Conservation (phyloP, 495 filamentous ascomycete genomes). For the Evernia prunastri region DNA sequence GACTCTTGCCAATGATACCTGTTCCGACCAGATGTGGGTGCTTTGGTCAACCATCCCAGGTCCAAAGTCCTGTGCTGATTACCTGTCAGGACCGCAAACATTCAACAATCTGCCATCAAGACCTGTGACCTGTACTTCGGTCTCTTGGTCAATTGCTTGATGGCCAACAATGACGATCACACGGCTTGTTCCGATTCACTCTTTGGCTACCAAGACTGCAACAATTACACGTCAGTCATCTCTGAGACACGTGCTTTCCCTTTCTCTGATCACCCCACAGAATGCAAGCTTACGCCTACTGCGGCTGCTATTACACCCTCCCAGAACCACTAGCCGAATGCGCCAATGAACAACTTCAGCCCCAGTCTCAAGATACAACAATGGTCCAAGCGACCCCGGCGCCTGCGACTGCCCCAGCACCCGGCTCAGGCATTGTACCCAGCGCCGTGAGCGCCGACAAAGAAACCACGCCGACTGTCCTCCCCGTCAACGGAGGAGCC, state of each 20-base stretch:
- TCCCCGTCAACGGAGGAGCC: not conserved
- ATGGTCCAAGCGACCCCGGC: not conserved
- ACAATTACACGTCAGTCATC: slow-evolving; percentile 21
- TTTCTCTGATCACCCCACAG: slow-evolving; percentile 7
- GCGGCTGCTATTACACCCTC: slow-evolving; percentile 18
- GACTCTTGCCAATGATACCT: slow-evolving; percentile 13
- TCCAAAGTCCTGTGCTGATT: slow-evolving; percentile 6
- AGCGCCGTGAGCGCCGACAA: not conserved
- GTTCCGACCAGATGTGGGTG: slow-evolving; percentile 19
- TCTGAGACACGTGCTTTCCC: not conserved
- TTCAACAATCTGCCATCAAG: slow-evolving; percentile 12
- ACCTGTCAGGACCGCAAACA: slow-evolving; percentile 5
- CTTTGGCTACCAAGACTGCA: slow-evolving; percentile 20
- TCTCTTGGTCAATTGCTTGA: slow-evolving; percentile 16
- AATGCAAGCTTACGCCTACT: slow-evolving; percentile 24
- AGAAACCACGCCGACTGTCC: not conserved
- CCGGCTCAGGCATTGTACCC: not conserved
- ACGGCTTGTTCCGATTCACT: slow-evolving; percentile 17
- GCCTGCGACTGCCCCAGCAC: not conserved
- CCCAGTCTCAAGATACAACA: not conserved
- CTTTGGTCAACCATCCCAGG: not conserved
- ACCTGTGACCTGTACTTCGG: slow-evolving; percentile 14
- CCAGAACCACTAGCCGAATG: slow-evolving; percentile 18
- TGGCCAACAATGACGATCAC: slow-evolving; percentile 9
- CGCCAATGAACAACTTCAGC: slow-evolving; percentile 19